Evolutionary conservation across 306 rosid genomes (phyloP), one percentile per base, ranked within the genome.

Genomic region (Trifolium dubium): DNA sequence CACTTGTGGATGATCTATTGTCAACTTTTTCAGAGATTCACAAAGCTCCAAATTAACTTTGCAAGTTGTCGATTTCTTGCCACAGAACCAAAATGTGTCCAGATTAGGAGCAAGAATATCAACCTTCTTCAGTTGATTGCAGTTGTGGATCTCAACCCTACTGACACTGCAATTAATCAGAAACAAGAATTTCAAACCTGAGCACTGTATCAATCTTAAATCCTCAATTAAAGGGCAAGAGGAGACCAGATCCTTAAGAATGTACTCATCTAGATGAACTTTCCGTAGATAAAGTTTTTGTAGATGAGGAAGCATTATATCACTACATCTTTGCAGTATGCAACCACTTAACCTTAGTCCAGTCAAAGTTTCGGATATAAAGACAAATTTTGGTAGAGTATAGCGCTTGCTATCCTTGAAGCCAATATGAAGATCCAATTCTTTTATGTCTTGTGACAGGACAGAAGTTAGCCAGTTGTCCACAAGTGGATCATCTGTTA

Each of bases 61-160:
- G 72, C 91, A 85, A 17, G 82, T 40, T 13, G 46, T 6, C 11
- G 64, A 47, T 50, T 59, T 78, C 75, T 73, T 70, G 73, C 82
- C 81, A 41, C 80, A 70, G 85, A 59, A 89, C 88, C 91, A 81
- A 78, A 89, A 83, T 65, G 94, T 83, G 55, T 80, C 80, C 64
- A 89, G 88, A 80, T 53, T 77, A 40, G 88, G 74, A 80, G 82
- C 84, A 75, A 41, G 41, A 54, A 89, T 12, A 65, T 65, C 60
- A 58, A 87, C 75, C 56, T 14, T 77, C 62, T 37, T 78, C 53
- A 65, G 72, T 63, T 43, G 72, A 72, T 23, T 41, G 78, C 86
- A 85, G 41, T 79, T 30, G 75, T 85, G 80, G 29, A 82, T 64
- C 54, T 85, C 88, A 72, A 63, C 72, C 74, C 84, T 85, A 4